Conservation (phyloP, 2,329 filamentous ascomycete genomes). For the Neocatenulostroma microsporum region DNA sequence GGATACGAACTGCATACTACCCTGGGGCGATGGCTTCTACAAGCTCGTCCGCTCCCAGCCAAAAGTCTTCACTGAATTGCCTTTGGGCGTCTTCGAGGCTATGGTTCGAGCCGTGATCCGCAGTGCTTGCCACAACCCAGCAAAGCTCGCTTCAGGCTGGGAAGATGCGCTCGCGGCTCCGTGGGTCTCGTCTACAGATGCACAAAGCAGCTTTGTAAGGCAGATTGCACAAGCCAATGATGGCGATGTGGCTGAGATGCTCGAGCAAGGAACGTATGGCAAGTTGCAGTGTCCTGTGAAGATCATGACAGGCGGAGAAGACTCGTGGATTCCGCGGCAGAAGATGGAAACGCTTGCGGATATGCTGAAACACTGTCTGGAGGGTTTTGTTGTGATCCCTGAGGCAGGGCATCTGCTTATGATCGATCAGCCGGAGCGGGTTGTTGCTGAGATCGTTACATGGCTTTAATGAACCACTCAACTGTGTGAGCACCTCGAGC, state of each 20-base stretch:
- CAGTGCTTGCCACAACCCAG: constrained; percentile 28
- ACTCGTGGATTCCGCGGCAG: constrained; percentile 38
- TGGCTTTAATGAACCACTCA: too few relatives aligned
- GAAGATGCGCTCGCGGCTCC: constrained; percentile 33
- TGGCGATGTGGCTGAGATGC: constrained; percentile 33
- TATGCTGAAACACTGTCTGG: constrained; percentile 23
- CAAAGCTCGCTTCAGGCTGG: constrained; percentile 22
- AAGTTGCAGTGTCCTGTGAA: constrained; percentile 30
- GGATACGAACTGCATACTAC: constrained; percentile 38
- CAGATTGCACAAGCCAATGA: constrained; percentile 35
- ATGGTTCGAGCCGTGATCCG: constrained; percentile 36
- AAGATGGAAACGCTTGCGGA: constrained; percentile 29
- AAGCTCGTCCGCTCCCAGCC: constrained; percentile 29
- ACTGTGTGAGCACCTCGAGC: too few relatives aligned
- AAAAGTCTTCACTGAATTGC: constrained; percentile 26
- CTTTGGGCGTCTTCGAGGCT: constrained; percentile 28
- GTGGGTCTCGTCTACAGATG: constrained; percentile 21
- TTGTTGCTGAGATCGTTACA: constrained; percentile 33
- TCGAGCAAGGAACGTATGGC: constrained; percentile 29
- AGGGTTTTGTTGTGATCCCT: constrained; percentile 32
- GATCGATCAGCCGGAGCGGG: constrained; percentile 35
- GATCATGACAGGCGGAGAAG: constrained; percentile 40
- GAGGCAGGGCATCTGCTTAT: constrained; percentile 40
- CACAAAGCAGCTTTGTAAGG: constrained; percentile 33
- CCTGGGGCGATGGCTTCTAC: constrained; percentile 40